Conservation (phyloP, 768 basidiomycete genomes). For the Leccinum aurantiacum region DNA sequence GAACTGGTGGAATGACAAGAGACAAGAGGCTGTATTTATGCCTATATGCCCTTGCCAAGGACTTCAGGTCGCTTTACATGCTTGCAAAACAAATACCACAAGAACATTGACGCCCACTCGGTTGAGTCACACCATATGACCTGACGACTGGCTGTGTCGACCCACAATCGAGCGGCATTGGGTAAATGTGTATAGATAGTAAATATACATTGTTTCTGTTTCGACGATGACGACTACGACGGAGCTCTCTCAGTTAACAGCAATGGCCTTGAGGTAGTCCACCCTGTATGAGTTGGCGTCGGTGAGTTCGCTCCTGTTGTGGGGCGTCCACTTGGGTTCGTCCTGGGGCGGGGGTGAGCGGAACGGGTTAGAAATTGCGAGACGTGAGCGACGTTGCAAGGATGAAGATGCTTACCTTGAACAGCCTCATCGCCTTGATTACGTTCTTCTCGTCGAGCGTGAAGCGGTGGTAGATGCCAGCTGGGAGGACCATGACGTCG, state of each 20-base stretch:
- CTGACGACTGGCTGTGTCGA: background rate
- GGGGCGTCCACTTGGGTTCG: constrained; percentile 87
- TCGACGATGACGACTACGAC: background rate
- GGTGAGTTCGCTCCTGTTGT: constrained; percentile 61
- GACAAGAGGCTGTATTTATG: background rate
- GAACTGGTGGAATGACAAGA: background rate
- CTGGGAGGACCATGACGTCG: constrained; percentile 84
- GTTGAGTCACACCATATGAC: too few species aligned
- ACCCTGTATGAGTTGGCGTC: constrained; percentile 64
- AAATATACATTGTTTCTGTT: background rate
- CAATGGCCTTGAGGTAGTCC: constrained; percentile 56
- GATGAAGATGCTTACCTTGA: constrained; percentile 57
- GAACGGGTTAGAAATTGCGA: background rate
- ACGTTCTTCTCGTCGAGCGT: constrained; percentile 76
- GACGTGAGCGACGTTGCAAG: background rate
- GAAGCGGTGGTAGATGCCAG: constrained; percentile 94
- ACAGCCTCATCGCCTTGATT: constrained; percentile 78
- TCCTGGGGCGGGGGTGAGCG: constrained; percentile 48
- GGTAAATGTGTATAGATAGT: background rate
- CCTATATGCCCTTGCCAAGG: background rate
- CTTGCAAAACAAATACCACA: too few species aligned
- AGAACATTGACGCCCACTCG: too few species aligned
- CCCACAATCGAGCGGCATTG: background rate
- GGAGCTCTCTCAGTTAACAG: constrained; percentile 31
- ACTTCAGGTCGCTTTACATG: background rate